Conservation (phyloP, 768 basidiomycete species). For the Mycena rosella region DNA sequence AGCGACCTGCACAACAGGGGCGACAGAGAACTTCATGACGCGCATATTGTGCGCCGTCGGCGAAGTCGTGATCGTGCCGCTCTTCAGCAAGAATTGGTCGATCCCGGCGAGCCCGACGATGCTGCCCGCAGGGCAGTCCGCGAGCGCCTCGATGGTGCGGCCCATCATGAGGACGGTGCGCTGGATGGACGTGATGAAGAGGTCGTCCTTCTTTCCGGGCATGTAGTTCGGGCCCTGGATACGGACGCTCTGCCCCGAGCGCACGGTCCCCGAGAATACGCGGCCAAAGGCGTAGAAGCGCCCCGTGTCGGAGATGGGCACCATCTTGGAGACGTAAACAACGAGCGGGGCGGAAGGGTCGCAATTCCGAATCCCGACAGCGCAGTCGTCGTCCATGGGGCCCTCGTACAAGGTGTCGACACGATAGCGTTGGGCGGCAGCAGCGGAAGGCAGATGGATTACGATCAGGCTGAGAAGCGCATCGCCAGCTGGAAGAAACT, state of each 20-base stretch:
- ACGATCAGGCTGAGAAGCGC: conserved; percentile 99
- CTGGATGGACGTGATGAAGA: conserved; percentile 98
- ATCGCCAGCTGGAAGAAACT: conserved; percentile 99
- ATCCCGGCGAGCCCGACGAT: conserved; percentile 99
- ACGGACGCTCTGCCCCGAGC: conserved; percentile 96
- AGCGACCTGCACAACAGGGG: conserved; percentile 98
- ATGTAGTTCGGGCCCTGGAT: conserved; percentile 99
- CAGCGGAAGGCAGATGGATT: conserved; percentile 97
- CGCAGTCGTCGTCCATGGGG: conserved; percentile 99
- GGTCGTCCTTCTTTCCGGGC: conserved; percentile 98
- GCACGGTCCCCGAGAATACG: conserved; percentile 99
- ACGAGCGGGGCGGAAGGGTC: conserved; percentile 96
- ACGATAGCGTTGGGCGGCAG: conserved; percentile 97
- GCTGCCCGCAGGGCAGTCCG: conserved; percentile 99
- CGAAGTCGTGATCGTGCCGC: conserved; percentile 95
- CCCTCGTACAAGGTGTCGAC: conserved; percentile 99
- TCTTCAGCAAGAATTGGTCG: conserved; percentile 99
- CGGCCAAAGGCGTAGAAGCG: conserved; percentile 99
- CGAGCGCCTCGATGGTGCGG: conserved; percentile 96
- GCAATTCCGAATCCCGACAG: conserved; percentile 97
- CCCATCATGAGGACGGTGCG: conserved; percentile 99
- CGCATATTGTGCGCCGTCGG: conserved; percentile 99
- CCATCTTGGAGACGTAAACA: conserved; percentile 99
- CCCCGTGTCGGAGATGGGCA: conserved; percentile 99
- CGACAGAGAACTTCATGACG: conserved; percentile 99